Evolutionary conservation across 192 early-diverging fungal genomes (phyloP), one percentile per base, ranked within the genome.

Genomic region (Coemansia sp.): DNA sequence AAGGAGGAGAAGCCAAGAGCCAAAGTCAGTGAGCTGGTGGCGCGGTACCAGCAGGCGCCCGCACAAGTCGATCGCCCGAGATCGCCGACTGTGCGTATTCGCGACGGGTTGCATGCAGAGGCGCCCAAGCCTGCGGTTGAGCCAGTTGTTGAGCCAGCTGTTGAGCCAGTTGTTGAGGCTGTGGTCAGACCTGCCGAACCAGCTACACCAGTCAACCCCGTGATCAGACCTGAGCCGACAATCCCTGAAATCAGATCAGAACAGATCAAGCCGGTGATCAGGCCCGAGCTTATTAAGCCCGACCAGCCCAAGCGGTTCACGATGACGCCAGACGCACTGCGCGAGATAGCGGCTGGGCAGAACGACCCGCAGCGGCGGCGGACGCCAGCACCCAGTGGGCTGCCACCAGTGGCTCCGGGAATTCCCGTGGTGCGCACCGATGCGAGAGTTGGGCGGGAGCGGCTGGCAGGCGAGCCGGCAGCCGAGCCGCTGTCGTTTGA

Each of bases 281-380:
- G 51, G 20, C 51, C 20, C 16, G 53, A 54, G 27, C 14, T 45
- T 4, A 14, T 5, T 14, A 45, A n/a, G 41, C 41, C 41, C 14
- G 41, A 45, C 12, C 60, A 37, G 60, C 47, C 54, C 16, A 37
- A 37, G 12, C 61, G 69, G 22, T 71, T 75, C 52, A 71, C 78
- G 0, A 71, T 81, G 78, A 81, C 78, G 57, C 78, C 78, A 11
- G 73, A 71, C 22, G 73, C 68, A 52, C 59, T 75, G 58, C 68
- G 73, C 14, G 65, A 75, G 62, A 23, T 75, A 61, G 71, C 71
- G 0, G 48, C 63, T 0, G 56, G 48, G 51, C 61, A 54, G 35
- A 39, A 51, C 12, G 55, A 51, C 52, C 43, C 38, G 39, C 43
- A 48, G 13, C 47, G 27, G 38, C 61, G 60, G 29, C 50, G 60